A percentile compares a stretch with the other conserved stretches of the same genome.
Evolutionary conservation across 805 yeast genomes (phyloP).

Genomic region (Candida silvatica): DNA sequence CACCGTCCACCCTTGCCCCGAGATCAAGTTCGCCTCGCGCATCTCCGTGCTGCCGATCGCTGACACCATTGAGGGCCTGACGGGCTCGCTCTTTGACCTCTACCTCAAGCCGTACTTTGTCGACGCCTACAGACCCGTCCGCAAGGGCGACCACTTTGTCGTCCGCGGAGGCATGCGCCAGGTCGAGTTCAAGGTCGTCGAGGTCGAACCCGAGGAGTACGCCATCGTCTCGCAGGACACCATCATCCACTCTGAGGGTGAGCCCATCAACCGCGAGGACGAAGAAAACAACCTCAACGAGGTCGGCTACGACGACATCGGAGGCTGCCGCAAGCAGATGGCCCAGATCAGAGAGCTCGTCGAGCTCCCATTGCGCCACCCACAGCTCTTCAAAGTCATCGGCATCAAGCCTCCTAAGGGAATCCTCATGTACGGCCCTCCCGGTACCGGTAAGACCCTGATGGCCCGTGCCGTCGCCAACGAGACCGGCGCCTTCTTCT

Average conservation of each 20-base stretch:
- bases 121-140: constrained; percentile 97
- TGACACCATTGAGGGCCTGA: constrained; percentile 95
- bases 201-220: constrained; percentile 93
- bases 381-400: constrained; percentile 93
- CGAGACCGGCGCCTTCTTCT: constrained; percentile 98
- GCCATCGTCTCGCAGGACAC: constrained; percentile 99
- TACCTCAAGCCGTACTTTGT: constrained; percentile 96
- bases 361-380: constrained; percentile 96
- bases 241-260: constrained; percentile 97
- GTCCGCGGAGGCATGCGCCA: constrained; percentile 99
- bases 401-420: constrained; percentile 99
- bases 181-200: constrained; percentile 97
- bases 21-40: constrained; percentile 92
- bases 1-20: constrained; percentile 92
- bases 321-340: constrained; percentile 99
- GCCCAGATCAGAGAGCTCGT: constrained; percentile 98
- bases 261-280: constrained; percentile 96
- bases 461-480: constrained; percentile 99
- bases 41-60: constrained; percentile 95
- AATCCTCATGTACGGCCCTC: constrained; percentile 97
- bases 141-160: constrained; percentile 93
- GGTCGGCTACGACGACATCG: constrained; percentile 98
- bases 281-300: constrained; percentile 95
- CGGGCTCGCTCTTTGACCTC: constrained; percentile 93
- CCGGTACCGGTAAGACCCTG: constrained; percentile 98